Base-by-base conservation (phyloP, 2,329 filamentous ascomycete genomes). In the Purpureocillium lavendulum region DNA sequence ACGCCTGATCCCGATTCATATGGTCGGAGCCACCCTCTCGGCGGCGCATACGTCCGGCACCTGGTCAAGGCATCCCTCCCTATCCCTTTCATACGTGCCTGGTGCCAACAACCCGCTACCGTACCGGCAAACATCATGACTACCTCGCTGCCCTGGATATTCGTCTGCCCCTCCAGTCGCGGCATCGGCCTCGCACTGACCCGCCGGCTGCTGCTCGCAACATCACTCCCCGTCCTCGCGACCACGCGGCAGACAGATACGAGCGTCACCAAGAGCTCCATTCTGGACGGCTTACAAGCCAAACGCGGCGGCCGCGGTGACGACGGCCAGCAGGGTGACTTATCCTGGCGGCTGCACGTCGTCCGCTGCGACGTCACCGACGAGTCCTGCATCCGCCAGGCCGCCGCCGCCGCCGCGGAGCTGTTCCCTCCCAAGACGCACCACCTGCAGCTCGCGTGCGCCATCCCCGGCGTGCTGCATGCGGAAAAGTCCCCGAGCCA, bases 401-500 rank as follows among this genome's bases (percentile, higher is more conserved):
- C 83, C 14, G 66, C 75, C 4, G 55, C 56, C 12, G 50, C 50
- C 35, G 78, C 78, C 21, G 62, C 63, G 16, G 53, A 62, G 7
- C 61, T 75, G 8, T 82, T 82, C 56, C 71, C 74, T 2, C 40
- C 57, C 0, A 54, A 56, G 11, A 59, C 58, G 8, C 59, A 77
- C 49, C 77, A 84, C 48, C 71, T 92, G 11, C 82, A 80, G 43
- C 71, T 90, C 33, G 76, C 76, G 3, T 75, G 87, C 50, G 74
- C 75, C 24, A 62, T 88, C 3, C 83, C 86, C 0, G 87, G 86
- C 0, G 67, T 89, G 30, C 70, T 92, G 10, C 71, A 75, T 49
- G 77, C 85, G 0, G 87, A 94, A 55, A 87, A 82, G 57, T 76
- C 77, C 1, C 82, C 80, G 0, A 49, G 61, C 0, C 80, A 85